Conservation (phyloP, 768 basidiomycete species). For the Russula sp. region DNA sequence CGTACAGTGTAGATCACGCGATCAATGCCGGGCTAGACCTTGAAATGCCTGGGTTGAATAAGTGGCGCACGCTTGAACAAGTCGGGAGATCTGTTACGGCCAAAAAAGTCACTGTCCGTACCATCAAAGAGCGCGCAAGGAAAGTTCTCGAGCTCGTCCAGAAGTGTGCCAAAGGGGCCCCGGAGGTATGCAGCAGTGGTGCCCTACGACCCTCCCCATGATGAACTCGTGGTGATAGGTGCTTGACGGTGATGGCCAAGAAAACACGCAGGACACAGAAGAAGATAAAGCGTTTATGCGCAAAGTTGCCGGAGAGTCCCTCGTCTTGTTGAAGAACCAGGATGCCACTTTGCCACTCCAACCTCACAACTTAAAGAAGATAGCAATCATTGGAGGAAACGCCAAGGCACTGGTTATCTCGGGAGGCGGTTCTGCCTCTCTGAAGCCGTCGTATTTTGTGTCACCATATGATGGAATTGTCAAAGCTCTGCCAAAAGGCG, state of each 20-base stretch:
- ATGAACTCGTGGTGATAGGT: conserved; percentile 35
- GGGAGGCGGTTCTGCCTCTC: conserved; percentile 67
- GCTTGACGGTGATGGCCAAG: conserved; percentile 63
- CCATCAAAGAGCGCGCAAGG: conserved; percentile 42
- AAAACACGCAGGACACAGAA: conserved; percentile 55
- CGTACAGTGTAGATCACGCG: conserved; percentile 41
- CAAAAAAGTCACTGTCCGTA: conserved; percentile 58
- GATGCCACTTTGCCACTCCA: conserved; percentile 46
- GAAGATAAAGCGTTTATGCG: conserved; percentile 61
- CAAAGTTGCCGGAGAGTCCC: conserved; percentile 58
- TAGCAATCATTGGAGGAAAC: conserved; percentile 73
- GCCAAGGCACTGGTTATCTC: conserved; percentile 56
- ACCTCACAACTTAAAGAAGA: conserved; percentile 46
- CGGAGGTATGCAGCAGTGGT: conserved; percentile 39
- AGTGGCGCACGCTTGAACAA: conserved; percentile 68
- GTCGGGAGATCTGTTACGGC: conserved; percentile 53
- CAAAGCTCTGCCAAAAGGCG: conserved; percentile 44
- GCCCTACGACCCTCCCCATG: not conserved
- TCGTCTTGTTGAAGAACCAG: conserved; percentile 74
- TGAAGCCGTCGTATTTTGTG: conserved; percentile 71
- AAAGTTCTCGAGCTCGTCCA: conserved; percentile 66
- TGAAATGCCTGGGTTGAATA: conserved; percentile 65
- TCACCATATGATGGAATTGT: conserved; percentile 74
- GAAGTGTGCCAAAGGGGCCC: conserved; percentile 46
- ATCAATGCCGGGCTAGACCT: conserved; percentile 13